Percentiles rank a stretch among this genome's conserved stretches.
These are phyloP conservation scores for Abeoforma whisleri DNA, from an alignment of 78 protist genomes.

Conservation along the genomic window DNA sequence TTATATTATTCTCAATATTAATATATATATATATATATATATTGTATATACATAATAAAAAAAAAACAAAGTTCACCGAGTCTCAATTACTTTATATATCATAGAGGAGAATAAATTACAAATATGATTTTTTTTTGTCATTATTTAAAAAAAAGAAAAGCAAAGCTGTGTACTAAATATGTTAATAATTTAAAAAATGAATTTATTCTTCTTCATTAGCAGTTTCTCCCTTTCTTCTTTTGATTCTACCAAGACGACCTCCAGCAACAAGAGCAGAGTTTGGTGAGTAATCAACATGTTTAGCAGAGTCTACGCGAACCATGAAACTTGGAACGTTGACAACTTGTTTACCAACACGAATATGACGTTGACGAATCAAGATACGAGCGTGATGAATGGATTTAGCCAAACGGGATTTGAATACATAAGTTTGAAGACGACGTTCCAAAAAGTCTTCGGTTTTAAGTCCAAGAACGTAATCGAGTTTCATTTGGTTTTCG, in stretches of 20 bases:
- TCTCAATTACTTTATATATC: no score
- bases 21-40: no score
- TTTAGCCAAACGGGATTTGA: constrained; percentile 86
- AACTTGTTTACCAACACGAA: constrained; percentile 97
- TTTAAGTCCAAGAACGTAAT: constrained; percentile 93
- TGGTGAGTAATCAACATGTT: constrained; percentile 87
- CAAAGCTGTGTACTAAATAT: no score
- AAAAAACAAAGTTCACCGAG: no score
- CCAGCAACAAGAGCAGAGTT: constrained; percentile 76
- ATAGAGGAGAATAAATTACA: no score
- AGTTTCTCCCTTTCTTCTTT: constrained; percentile 62
- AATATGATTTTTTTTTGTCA: no score
- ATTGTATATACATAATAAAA: no score
- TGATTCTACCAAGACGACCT: constrained; percentile 90
- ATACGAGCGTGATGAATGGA: constrained; percentile 99
- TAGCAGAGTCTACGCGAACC: constrained; percentile 92
- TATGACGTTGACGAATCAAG: constrained; percentile 95
- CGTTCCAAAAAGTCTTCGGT: constrained; percentile 91
- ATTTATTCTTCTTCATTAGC: constrained; percentile 28
- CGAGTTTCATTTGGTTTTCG: constrained; percentile 85
- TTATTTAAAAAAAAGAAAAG: no score
- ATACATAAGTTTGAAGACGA: constrained; percentile 96
- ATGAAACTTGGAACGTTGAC: constrained; percentile 95
- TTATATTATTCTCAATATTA: no score
- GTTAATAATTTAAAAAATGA: no score